These are phyloP conservation scores for Colletotrichum truncatum DNA, from an alignment of 2,329 filamentous ascomycete species.

Conservation along the genomic window DNA sequence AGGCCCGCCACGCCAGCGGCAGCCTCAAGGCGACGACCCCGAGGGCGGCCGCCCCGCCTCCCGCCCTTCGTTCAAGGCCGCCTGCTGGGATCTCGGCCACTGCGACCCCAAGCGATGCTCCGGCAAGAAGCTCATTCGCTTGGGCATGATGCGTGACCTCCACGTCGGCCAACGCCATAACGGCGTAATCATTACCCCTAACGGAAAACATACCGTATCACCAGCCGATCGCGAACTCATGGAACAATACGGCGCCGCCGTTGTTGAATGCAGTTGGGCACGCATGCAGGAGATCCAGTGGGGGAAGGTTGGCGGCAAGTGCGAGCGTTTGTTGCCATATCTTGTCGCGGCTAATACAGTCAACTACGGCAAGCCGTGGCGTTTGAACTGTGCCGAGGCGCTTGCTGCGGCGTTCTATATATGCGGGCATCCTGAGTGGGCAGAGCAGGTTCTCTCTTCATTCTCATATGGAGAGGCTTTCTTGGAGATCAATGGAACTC, in stretches of 20 bases:
- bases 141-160: slow-evolving; percentile 93
- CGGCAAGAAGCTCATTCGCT: slow-evolving; percentile 91
- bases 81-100: slow-evolving; percentile 97
- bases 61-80: slow-evolving; percentile 81
- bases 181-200: slow-evolving; percentile 94
- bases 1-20: slow-evolving; percentile 64
- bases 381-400: slow-evolving; percentile 95
- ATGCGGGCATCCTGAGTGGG: slow-evolving; percentile 92
- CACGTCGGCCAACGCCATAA: slow-evolving; percentile 91
- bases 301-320: slow-evolving; percentile 90
- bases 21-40: slow-evolving; percentile 48
- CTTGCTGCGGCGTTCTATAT: slow-evolving; percentile 93
- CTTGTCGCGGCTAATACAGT: slow-evolving; percentile 96
- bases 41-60: slow-evolving; percentile 32
- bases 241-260: slow-evolving; percentile 89
- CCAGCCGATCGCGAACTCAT: slow-evolving; percentile 84
- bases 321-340: slow-evolving; percentile 90
- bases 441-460: slow-evolving; percentile 80
- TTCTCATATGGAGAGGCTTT: slow-evolving; percentile 93
- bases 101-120: slow-evolving; percentile 98
- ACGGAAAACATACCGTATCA: slow-evolving; percentile 86
- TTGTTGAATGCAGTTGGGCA: slow-evolving; percentile 98
- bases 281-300: slow-evolving; percentile 91
- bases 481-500: slow-evolving; percentile 85
- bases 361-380: slow-evolving; percentile 96